phyloP scores from a whole-genome alignment of 768 basidiomycete genomes.

The Rhizopogon vesiculosus region DNA sequence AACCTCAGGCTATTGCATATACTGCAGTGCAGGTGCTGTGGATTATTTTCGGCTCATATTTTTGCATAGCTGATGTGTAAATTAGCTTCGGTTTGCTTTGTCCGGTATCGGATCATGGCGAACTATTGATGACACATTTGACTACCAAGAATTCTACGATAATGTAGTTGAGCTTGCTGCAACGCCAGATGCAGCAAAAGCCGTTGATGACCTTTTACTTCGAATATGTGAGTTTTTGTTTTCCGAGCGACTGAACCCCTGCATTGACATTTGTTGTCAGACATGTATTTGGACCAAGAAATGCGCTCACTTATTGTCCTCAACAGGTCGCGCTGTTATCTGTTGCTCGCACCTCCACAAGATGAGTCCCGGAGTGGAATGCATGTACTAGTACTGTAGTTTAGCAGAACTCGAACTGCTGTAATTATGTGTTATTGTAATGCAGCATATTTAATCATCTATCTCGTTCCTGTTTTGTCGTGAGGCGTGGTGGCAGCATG shows the following conservation, averaged over 20 bases:
- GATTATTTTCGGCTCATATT: not conserved
- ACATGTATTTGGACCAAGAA: not conserved
- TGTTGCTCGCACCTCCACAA: not conserved
- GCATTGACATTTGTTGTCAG: not conserved
- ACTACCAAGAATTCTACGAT: slow-evolving; percentile 11
- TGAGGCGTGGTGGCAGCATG: no score
- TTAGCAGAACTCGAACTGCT: no score
- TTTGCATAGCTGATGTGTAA: not conserved
- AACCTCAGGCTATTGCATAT: slow-evolving; percentile 19
- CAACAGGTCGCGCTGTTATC: not conserved
- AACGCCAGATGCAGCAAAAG: not conserved
- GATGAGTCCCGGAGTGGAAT: no score
- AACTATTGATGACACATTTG: slow-evolving; percentile 3
- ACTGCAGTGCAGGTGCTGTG: slow-evolving; percentile 17
- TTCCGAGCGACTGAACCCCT: not conserved
- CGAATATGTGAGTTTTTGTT: slow-evolving; percentile 7
- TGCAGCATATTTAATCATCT: no score
- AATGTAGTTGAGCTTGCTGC: slow-evolving; percentile 6
- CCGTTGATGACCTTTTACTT: slow-evolving; percentile 2
- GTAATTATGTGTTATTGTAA: no score
- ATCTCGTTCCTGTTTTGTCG: no score
- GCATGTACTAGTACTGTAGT: no score
- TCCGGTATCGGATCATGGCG: slow-evolving; percentile 7
- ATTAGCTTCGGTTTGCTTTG: slow-evolving; percentile 12
- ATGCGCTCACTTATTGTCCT: not conserved